These are phyloP conservation scores for Candida caryicola DNA, from an alignment of 805 yeast species.

Conservation along the genomic window DNA sequence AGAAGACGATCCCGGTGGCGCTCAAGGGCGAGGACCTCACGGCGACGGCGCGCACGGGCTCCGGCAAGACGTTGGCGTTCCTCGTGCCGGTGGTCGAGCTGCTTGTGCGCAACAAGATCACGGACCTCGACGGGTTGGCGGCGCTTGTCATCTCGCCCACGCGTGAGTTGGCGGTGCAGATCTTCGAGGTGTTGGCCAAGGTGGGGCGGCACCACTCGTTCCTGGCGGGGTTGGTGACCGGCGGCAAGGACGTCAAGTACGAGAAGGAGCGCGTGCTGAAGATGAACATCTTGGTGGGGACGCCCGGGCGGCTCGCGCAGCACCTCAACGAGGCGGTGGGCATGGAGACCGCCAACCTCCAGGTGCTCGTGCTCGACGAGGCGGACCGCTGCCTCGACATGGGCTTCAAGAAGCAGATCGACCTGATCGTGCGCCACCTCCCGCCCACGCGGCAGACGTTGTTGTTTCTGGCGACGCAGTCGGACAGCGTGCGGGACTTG, in stretches of 20 bases:
- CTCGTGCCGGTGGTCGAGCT: conserved; percentile 76
- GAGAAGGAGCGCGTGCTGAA: conserved; percentile 77
- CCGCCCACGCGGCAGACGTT: conserved; percentile 83
- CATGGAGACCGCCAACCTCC: conserved; percentile 69
- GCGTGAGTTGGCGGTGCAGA: conserved; percentile 87
- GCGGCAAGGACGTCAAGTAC: conserved; percentile 83
- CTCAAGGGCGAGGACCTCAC: conserved; percentile 76
- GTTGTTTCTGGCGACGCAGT: conserved; percentile 85
- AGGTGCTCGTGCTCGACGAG: conserved; percentile 80
- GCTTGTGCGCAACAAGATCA: conserved; percentile 67
- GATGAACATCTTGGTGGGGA: conserved; percentile 82
- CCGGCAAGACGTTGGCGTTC: conserved; percentile 89
- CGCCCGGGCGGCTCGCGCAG: conserved; percentile 88
- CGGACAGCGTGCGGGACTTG: conserved; percentile 75
- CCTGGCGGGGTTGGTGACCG: conserved; percentile 89
- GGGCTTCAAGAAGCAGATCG: conserved; percentile 85
- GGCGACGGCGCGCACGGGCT: conserved; percentile 88
- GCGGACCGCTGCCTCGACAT: conserved; percentile 91
- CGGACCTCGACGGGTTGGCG: conserved; percentile 83
- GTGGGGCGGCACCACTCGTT: conserved; percentile 73
- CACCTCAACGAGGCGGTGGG: conserved; percentile 89
- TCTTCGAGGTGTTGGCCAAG: conserved; percentile 79
- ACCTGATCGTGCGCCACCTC: conserved; percentile 71
- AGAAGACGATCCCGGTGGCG: conserved; percentile 69
- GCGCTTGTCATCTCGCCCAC: conserved; percentile 91